Conservation (phyloP, 2,329 filamentous ascomycete species). For the Grosmannia clavigera region DNA sequence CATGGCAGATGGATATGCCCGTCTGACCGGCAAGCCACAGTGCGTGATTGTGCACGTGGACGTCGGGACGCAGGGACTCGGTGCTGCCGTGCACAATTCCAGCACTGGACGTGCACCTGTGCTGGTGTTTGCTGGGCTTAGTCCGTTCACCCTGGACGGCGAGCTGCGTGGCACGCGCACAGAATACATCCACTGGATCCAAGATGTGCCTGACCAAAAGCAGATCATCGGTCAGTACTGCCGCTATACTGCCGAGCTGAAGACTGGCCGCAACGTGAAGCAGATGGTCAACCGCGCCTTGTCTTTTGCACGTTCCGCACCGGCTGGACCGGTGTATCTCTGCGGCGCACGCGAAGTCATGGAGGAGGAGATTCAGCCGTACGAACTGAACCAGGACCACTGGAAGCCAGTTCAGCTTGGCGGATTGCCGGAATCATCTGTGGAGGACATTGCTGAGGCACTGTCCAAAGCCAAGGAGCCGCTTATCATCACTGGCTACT, state of each 20-base stretch:
- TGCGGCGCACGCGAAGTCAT: slow-evolving; percentile 69
- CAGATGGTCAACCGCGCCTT: slow-evolving; percentile 79
- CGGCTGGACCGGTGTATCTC: slow-evolving; percentile 70
- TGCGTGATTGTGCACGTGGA: slow-evolving; percentile 63
- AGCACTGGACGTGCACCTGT: slow-evolving; percentile 56
- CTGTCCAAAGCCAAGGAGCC: slow-evolving; percentile 53
- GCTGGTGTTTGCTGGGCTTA: slow-evolving; percentile 29
- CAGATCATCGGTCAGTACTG: slow-evolving; percentile 68
- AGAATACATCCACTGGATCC: slow-evolving; percentile 30
- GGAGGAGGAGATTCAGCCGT: slow-evolving; percentile 71
- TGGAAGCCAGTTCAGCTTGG: slow-evolving; percentile 63
- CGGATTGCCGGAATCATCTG: slow-evolving; percentile 38
- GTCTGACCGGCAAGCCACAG: slow-evolving; percentile 53
- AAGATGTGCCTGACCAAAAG: slow-evolving; percentile 23
- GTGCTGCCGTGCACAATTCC: slow-evolving; percentile 60
- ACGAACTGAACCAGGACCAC: slow-evolving; percentile 51
- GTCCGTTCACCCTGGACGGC: slow-evolving; percentile 29
- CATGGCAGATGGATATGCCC: slow-evolving; percentile 63
- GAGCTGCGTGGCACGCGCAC: slow-evolving; percentile 27
- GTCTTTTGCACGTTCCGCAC: slow-evolving; percentile 67
- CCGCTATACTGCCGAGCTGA: slow-evolving; percentile 70
- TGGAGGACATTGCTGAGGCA: slow-evolving; percentile 47
- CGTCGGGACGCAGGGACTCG: slow-evolving; percentile 61
- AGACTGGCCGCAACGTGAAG: slow-evolving; percentile 74
- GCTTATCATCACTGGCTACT: slow-evolving; percentile 58